Conservation (phyloP, 305 asterid species). For the Fraxinus angustifolia region DNA sequence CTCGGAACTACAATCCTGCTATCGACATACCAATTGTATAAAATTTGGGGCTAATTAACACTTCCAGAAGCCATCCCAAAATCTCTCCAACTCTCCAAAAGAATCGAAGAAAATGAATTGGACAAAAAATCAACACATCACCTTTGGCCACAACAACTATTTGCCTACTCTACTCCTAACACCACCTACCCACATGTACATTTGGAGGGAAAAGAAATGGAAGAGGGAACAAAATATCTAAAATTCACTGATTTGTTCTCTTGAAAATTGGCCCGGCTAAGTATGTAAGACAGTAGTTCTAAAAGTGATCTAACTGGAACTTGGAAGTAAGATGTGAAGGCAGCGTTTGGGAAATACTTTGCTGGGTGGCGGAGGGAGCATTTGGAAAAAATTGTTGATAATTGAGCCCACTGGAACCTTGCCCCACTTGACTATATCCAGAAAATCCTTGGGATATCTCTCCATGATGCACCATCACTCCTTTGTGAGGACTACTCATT, state of each 20-base stretch:
- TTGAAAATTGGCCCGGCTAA: slow-evolving; percentile 13
- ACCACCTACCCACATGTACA: slow-evolving; percentile 31
- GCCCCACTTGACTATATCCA: slow-evolving; percentile 27
- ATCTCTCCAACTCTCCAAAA: slow-evolving; percentile 8
- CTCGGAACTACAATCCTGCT: neutral
- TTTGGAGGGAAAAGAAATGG: slow-evolving; percentile 2
- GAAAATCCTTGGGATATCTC: slow-evolving; percentile 25
- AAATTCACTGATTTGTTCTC: neutral
- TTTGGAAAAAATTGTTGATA: slow-evolving; percentile 31
- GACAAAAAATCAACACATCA: slow-evolving; percentile 15
- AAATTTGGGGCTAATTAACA: neutral
- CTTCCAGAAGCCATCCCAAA: slow-evolving; percentile 1
- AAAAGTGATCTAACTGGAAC: slow-evolving; percentile 23
- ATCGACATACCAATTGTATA: slow-evolving; percentile 2
- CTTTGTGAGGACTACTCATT: slow-evolving; percentile 28
- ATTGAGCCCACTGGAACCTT: slow-evolving; percentile 26
- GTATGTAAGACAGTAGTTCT: slow-evolving; percentile 22
- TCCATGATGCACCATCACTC: slow-evolving; percentile 23
- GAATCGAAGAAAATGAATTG: slow-evolving; percentile 7
- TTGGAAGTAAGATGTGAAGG: slow-evolving; percentile 30
- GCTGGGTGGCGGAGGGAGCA: slow-evolving; percentile 24
- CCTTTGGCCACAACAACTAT: slow-evolving; percentile 15
- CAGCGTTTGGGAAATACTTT: slow-evolving; percentile 25
- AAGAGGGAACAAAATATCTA: neutral
- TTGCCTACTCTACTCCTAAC: slow-evolving; percentile 10